Evolutionary conservation across 2,329 filamentous ascomycete genomes (phyloP), one percentile per base, ranked within the genome.

Genomic region (Teratosphaeria zuluensis): DNA sequence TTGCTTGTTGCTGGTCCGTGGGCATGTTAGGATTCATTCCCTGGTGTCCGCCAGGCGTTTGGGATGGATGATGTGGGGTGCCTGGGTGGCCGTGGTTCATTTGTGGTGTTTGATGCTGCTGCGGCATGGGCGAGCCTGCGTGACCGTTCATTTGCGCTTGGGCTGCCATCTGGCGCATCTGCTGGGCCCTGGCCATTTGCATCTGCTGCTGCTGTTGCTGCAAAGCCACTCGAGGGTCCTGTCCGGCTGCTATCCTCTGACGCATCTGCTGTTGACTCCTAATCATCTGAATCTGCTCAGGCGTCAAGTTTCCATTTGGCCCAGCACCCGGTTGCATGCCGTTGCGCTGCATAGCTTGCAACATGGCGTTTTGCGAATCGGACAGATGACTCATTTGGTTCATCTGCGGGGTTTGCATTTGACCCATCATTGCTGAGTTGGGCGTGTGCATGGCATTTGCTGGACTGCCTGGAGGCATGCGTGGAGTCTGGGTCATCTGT

Each of bases 401-500:
- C 56, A 68, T 66, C 24, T 70, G 66, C 58, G 65, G 63, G 4
- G 69, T 70, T 14, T 63, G 51, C 59, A 70, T 67, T 11, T 59
- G 59, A 56, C 62, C 59, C 65, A 69, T 67, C n/a, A 51, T 56
- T 11, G 60, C 62, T 32, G 66, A 63, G 11, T 65, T 70, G 2
- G 66, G 65, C 7, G 67, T 68, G 14, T 63, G 58, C 63, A 69
- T 66, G n/a, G 62, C 66, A 11, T 65, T 59, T 33, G 65, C 69
- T 14, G 72, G 72, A 59, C 70, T 72, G 46, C 66, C 67, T 46
- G 72, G 70, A 19, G 63, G 61, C 63, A 73, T 65, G 38, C 71
- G 69, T 24, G 73, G 73, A 12, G 72, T 74, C 51, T 70, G 70
- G 12, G 68, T 71, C 64, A 72, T 68, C 57, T 73, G 69, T 51